A percentile compares a stretch with the other conserved stretches of the same genome.
phyloP scores from a whole-genome alignment of 129 eudicot species.

The Flaveria bidentis region DNA sequence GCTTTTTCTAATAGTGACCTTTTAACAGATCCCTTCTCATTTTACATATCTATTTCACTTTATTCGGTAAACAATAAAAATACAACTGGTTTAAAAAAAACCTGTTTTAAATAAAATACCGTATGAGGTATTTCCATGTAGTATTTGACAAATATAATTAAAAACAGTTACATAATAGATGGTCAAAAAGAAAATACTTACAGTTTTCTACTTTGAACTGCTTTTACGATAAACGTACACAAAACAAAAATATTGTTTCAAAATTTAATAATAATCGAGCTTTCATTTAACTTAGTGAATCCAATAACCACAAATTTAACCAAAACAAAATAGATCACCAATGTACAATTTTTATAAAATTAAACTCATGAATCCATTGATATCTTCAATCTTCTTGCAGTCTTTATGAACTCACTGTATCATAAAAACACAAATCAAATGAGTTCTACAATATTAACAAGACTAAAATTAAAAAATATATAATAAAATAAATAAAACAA shows the following conservation, averaged over 20 bases:
- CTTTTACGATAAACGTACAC: too few relatives aligned
- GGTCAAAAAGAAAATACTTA: too few relatives aligned
- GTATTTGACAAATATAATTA: too few relatives aligned
- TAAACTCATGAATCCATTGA: conserved; percentile 31
- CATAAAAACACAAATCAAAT: background rate
- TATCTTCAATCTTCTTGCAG: conserved; percentile 67
- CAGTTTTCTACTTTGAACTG: too few relatives aligned
- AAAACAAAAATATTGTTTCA: background rate
- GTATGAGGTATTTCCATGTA: too few relatives aligned
- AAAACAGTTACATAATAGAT: too few relatives aligned
- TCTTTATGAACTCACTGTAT: conserved; percentile 67
- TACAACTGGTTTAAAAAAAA: background rate
- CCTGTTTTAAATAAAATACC: too few relatives aligned
- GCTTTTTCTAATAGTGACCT: conserved; percentile 31
- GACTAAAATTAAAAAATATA: background rate
- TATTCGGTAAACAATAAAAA: background rate
- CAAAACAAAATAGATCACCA: conserved; percentile 24
- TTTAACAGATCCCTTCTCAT: background rate
- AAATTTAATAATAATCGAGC: conserved; percentile 18
- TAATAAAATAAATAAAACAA: too few relatives aligned
- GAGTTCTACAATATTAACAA: background rate
- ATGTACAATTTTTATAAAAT: conserved; percentile 41
- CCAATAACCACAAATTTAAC: conserved; percentile 15
- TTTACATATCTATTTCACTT: background rate
- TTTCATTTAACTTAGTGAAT: conserved; percentile 18